Percentiles rank a stretch among this genome's conserved stretches.
Evolutionary conservation across 768 basidiomycete species (phyloP).

Genomic region (Pulveroboletus sp.): DNA sequence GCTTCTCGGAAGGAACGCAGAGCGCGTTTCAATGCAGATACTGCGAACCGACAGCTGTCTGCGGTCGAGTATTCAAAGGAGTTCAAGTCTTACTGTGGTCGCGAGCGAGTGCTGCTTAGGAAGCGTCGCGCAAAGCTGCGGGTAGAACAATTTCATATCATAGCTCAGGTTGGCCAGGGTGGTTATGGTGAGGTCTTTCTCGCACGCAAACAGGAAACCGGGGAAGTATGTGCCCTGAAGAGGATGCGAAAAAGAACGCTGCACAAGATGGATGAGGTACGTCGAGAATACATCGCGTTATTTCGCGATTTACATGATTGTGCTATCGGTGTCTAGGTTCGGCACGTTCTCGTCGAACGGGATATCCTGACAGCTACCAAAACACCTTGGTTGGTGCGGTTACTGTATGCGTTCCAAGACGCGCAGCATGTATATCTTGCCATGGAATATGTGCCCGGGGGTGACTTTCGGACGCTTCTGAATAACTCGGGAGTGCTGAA

Average conservation of each 20-base stretch:
- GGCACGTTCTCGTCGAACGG: constrained; percentile 96
- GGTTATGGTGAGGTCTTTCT: constrained; percentile 98
- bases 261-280: constrained; percentile 97
- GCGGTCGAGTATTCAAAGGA: constrained; percentile 63
- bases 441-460: constrained; percentile 99
- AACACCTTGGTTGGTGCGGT: constrained; percentile 92
- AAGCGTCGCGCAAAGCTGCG: constrained; percentile 88
- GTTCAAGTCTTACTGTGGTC: constrained; percentile 88
- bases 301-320: background rate
- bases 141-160: constrained; percentile 96
- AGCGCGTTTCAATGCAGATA: constrained; percentile 78
- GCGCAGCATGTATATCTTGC: constrained; percentile 87
- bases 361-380: constrained; percentile 97
- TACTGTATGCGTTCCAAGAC: constrained; percentile 98
- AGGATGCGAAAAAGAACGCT: constrained; percentile 94
- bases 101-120: constrained; percentile 90
- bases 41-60: constrained; percentile 56
- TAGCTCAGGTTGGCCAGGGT: constrained; percentile 97
- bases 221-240: constrained; percentile 95
- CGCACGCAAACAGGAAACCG: constrained; percentile 91
- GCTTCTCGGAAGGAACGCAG: constrained; percentile 82
- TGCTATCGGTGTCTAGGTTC: constrained; percentile 50
- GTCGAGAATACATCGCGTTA: constrained; percentile 3
- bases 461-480: constrained; percentile 94
- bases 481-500: constrained; percentile 98